Base-by-base conservation (phyloP, 495 filamentous ascomycete genomes). In the Trypethelium eluteriae region DNA sequence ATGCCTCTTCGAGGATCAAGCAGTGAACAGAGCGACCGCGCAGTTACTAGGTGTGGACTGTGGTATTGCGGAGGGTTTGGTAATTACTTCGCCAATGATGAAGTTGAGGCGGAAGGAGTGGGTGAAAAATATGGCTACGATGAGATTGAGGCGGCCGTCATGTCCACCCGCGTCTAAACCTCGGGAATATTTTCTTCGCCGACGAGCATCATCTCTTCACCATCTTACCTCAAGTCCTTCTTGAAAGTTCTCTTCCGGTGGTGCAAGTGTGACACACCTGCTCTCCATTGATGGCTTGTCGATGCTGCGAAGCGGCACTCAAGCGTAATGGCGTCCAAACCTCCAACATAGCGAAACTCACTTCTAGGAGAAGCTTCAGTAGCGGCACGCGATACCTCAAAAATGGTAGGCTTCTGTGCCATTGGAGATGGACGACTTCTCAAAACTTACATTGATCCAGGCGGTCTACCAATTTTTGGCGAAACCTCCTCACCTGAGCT, bases 401-500 rank as follows among this genome's bases (percentile, higher is more conserved):
- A 14, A 4, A 34, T 59, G 53, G 53, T 59, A 59, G 2, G 9
- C 18, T 7, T 14, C 3, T 36, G 18, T 7, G 14, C 18, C 36
- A 32, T 10, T 7, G 18, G 5, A 10, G 18, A 7, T 9, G 25
- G 36, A 36, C 14, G 34, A 6, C n/a, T 32, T 38, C 35, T 62
- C 41, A 11, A 38, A 44, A 14, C 56, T 50, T 46, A 57, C 36
- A 39, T 44, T 14, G 9, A 4, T 1, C 53, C 47, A 75, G 74
- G 69, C 39, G 68, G 65, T 16, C 63, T 78, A 2, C 75, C 75
- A 38, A 50, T 53, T 38, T 78, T 75, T 72, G 50, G 59, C 50
- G 56, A 70, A 57, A 66, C 74, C 44, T 73, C 72, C 36, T 64
- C 66, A 18, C 69, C 73, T 16, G 74, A 75, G 47, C 75, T 77